phyloP scores from a whole-genome alignment of 352 stramenopile species.

The Globisporangium canariense region DNA sequence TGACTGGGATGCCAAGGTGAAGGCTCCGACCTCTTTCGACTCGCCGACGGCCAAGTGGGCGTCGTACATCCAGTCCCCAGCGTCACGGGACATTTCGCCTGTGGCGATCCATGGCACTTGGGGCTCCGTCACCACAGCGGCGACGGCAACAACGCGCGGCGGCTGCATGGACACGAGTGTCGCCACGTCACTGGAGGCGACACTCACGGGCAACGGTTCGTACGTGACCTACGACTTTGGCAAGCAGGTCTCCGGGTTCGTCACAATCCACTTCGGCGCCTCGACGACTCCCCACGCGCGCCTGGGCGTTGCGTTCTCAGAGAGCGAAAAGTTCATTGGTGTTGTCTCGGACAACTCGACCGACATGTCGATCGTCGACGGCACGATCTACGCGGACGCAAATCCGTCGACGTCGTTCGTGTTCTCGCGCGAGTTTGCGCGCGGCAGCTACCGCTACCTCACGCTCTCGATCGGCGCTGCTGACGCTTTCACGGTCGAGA shows the following conservation, averaged over 20 bases:
- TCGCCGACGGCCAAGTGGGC: background rate
- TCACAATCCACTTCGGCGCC: slow-evolving; percentile 30
- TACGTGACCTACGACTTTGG: slow-evolving; percentile 39
- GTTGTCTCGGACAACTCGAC: slow-evolving; percentile 33
- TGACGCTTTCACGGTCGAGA: background rate
- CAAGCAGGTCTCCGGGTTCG: slow-evolving; percentile 25
- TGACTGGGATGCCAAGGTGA: background rate
- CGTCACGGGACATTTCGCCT: background rate
- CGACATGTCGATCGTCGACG: slow-evolving; percentile 31
- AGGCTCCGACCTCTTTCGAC: background rate
- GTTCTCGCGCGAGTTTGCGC: background rate
- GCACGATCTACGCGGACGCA: slow-evolving; percentile 31
- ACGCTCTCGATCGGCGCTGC: background rate
- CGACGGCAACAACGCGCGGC: background rate
- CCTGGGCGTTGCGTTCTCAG: slow-evolving; percentile 22
- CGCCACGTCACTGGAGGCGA: slow-evolving; percentile 1
- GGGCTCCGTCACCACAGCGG: background rate
- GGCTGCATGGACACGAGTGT: background rate
- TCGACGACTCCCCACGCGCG: background rate
- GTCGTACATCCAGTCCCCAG: slow-evolving; percentile 2
- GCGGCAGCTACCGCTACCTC: slow-evolving; percentile 1
- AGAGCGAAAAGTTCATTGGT: slow-evolving; percentile 30
- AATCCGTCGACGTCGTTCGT: slow-evolving; percentile 9
- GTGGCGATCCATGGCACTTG: background rate
- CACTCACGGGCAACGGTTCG: slow-evolving; percentile 27